phyloP scores from a whole-genome alignment of 2,329 filamentous ascomycete genomes.

The Verticillium tricorpus region DNA sequence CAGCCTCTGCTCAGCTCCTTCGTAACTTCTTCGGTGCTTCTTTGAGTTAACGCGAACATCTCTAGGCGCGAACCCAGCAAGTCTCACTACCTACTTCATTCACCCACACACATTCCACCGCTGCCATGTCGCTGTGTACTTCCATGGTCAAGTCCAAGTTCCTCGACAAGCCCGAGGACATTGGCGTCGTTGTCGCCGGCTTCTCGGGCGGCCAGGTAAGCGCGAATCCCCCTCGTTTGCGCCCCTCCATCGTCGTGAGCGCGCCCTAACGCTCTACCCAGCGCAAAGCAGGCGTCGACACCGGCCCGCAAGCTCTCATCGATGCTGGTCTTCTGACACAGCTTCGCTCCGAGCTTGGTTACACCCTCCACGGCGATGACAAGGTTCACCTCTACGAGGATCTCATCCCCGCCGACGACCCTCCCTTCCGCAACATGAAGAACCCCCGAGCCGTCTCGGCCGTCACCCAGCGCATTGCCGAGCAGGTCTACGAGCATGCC shows the following conservation, averaged over 20 bases:
- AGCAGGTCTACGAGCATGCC: conserved; percentile 85
- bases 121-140: conserved; percentile 38
- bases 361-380: conserved; percentile 80
- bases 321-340: conserved; percentile 81
- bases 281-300: conserved; percentile 90
- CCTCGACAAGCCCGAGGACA: conserved; percentile 70
- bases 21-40: not conserved
- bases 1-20: not conserved
- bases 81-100: not conserved
- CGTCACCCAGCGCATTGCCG: conserved; percentile 73
- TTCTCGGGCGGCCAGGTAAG: conserved; percentile 94
- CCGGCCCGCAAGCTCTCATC: conserved; percentile 83
- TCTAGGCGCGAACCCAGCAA: not conserved
- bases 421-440: conserved; percentile 88
- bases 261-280: conserved; percentile 29
- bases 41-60: not conserved
- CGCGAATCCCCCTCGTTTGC: conserved; percentile 4
- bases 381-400: conserved; percentile 78
- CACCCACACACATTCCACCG: not conserved
- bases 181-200: conserved; percentile 90
- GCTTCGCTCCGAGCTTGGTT: conserved; percentile 79
- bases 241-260: not conserved
- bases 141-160: conserved; percentile 64
- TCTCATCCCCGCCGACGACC: conserved; percentile 66
- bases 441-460: conserved; percentile 81